A percentile compares a stretch with the other conserved stretches of the same genome.
These are phyloP conservation scores for Hypoxylon rickii DNA, from an alignment of 495 filamentous ascomycete genomes.

Conservation along the genomic window DNA sequence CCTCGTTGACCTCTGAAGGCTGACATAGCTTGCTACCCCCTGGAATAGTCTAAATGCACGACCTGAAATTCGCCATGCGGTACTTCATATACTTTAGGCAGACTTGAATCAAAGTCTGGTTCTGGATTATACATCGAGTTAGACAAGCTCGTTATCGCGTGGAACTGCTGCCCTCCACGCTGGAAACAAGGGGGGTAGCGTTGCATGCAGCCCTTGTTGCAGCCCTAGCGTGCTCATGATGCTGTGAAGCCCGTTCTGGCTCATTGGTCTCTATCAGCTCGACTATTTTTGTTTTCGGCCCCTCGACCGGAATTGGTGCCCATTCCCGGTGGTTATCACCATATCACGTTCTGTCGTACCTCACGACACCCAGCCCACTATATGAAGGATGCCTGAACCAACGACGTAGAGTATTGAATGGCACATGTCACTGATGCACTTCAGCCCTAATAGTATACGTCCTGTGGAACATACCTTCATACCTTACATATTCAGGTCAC, in stretches of 20 bases:
- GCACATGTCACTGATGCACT: no score
- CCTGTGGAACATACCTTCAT: no score
- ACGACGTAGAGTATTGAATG: no score
- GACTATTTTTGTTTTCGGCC: constrained; percentile 29
- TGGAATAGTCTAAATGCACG: background rate
- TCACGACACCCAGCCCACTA: constrained; percentile 12
- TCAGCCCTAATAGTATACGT: no score
- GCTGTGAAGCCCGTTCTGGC: constrained; percentile 4
- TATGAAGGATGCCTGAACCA: no score
- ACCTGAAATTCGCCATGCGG: background rate
- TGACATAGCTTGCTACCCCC: background rate
- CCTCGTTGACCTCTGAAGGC: no score
- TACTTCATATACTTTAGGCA: background rate
- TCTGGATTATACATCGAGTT: background rate
- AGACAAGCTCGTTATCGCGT: constrained; percentile 14
- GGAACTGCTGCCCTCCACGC: background rate
- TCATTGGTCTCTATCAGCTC: constrained; percentile 7
- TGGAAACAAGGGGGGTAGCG: constrained; percentile 11
- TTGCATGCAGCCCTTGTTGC: constrained; percentile 21
- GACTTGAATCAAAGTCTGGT: background rate
- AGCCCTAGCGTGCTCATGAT: constrained; percentile 23
- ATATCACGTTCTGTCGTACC: constrained; percentile 14
- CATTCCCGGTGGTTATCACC: no score
- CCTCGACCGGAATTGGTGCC: constrained; percentile 21
- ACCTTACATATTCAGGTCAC: no score